phyloP scores from a whole-genome alignment of 1,139 yeast species.

The Debaryomyces singareniensis region DNA sequence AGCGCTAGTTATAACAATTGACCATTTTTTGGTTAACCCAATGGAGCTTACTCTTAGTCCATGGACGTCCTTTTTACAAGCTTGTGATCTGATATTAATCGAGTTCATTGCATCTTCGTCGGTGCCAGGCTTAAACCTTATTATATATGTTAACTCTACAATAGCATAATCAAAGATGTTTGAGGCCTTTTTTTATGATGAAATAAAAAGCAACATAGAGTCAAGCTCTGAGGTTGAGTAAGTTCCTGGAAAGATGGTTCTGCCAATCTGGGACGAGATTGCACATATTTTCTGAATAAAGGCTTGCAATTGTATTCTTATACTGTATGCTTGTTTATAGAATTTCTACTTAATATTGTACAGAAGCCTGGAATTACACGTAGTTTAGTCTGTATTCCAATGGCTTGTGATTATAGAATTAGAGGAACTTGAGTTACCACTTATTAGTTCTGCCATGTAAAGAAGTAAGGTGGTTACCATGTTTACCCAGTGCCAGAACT shows the following conservation, averaged over 20 bases:
- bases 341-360: too few relatives aligned
- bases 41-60: constrained; percentile 86
- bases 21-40: constrained; percentile 49
- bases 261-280: constrained; percentile 39
- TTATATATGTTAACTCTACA: too few relatives aligned
- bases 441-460: constrained; percentile 69
- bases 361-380: too few relatives aligned
- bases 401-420: constrained; percentile 32
- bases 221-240: constrained; percentile 76
- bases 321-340: constrained; percentile 1
- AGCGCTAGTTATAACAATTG: constrained; percentile 83
- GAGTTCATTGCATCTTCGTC: constrained; percentile 57
- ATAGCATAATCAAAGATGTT: too few relatives aligned
- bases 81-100: constrained; percentile 18
- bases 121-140: constrained; percentile 67
- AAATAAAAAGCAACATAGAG: constrained; percentile 81
- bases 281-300: constrained; percentile 26
- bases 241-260: constrained; percentile 46
- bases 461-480: constrained; percentile 74
- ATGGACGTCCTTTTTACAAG: constrained; percentile 45
- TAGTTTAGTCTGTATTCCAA: constrained; percentile 35
- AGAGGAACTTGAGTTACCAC: constrained; percentile 27
- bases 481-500: constrained; percentile 95
- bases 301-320: constrained; percentile 1
- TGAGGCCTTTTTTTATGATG: constrained; percentile 54